A percentile compares a stretch with the other conserved stretches of the same genome.
Evolutionary conservation across 2,329 filamentous ascomycete genomes (phyloP).

Genomic region (Microdochium paspali): DNA sequence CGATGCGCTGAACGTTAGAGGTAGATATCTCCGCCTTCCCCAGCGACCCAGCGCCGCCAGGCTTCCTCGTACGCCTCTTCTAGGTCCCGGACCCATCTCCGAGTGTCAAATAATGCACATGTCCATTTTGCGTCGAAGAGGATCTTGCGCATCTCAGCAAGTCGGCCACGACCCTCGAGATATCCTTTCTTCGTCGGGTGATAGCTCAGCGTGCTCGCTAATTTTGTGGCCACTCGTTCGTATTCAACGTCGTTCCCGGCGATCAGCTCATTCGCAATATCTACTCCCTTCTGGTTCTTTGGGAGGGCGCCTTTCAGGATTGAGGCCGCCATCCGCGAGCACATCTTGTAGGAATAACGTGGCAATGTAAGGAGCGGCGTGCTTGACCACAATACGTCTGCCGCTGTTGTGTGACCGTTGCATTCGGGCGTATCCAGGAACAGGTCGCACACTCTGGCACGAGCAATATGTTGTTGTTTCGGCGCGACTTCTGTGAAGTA

Average conservation of each 20-base stretch:
- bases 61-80: conserved; percentile 83
- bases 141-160: conserved; percentile 70
- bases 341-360: conserved; percentile 97
- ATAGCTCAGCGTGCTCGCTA: conserved; percentile 59
- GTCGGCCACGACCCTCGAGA: conserved; percentile 52
- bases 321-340: conserved; percentile 92
- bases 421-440: conserved; percentile 97
- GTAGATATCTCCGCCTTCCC: conserved; percentile 89
- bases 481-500: conserved; percentile 95
- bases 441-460: conserved; percentile 84
- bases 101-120: conserved; percentile 85
- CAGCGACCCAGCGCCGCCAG: conserved; percentile 80
- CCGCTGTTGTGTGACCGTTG: conserved; percentile 95
- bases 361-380: conserved; percentile 87
- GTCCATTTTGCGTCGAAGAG: conserved; percentile 78
- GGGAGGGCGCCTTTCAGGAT: conserved; percentile 87
- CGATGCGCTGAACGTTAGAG: conserved; percentile 27
- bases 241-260: conserved; percentile 73
- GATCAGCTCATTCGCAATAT: conserved; percentile 67
- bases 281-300: conserved; percentile 53
- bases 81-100: conserved; percentile 81
- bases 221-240: conserved; percentile 62
- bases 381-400: conserved; percentile 92
- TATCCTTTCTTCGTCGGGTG: conserved; percentile 28
- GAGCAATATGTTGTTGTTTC: conserved; percentile 86